Conservation (phyloP, 2,329 filamentous ascomycete genomes). For the Penicillium sp. region DNA sequence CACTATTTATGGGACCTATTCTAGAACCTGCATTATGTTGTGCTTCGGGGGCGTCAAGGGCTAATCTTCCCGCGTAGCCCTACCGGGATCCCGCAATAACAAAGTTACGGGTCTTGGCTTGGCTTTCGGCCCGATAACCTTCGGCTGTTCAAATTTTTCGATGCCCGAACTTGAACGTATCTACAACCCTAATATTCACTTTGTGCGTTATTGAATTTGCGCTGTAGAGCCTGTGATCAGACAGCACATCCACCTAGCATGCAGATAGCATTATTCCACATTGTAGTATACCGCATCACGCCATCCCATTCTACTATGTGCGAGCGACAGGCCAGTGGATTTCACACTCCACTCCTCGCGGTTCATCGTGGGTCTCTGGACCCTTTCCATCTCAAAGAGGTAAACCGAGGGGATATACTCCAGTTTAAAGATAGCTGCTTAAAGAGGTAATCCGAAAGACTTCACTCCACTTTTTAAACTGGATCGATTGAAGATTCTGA, state of each 20-base stretch:
- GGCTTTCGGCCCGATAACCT: conserved; percentile 6
- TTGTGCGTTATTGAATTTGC: no score
- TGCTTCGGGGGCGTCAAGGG: background rate
- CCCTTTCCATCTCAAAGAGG: conserved; percentile 2
- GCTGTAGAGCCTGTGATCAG: background rate
- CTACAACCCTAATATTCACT: no score
- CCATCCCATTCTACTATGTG: background rate
- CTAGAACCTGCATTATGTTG: background rate
- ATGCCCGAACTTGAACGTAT: background rate
- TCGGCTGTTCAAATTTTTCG: background rate
- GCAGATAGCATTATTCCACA: background rate
- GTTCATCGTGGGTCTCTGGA: conserved; percentile 7
- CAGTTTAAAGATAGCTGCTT: conserved; percentile 6
- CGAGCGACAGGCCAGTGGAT: background rate
- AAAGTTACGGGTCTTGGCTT: background rate
- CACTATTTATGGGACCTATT: no score
- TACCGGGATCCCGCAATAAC: conserved; percentile 5
- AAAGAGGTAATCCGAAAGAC: conserved; percentile 9
- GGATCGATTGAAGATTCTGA: conserved; percentile 15
- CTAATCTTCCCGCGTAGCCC: background rate
- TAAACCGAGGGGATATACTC: conserved; percentile 9
- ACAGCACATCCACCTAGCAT: background rate
- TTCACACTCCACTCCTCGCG: background rate
- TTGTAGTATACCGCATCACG: background rate
- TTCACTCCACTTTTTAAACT: conserved; percentile 15